Percentiles rank a stretch among this genome's conserved stretches.
These are phyloP conservation scores for Saturnispora dispora DNA, from an alignment of 805 yeast genomes.

Conservation along the genomic window DNA sequence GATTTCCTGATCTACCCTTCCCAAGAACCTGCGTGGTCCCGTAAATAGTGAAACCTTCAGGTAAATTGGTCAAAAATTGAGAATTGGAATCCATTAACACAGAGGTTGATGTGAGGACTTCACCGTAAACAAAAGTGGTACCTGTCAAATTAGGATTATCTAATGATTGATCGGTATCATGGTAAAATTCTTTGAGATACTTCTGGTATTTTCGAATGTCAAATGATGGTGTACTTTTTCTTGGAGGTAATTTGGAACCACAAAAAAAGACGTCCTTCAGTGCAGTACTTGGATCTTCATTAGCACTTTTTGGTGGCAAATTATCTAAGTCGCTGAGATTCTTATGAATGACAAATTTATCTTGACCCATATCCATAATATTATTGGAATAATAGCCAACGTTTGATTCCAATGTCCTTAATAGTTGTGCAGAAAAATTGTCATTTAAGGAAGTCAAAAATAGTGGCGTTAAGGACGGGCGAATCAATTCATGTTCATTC, in stretches of 20 bases:
- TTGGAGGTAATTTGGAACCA: slow-evolving; percentile 34
- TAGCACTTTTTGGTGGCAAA: slow-evolving; percentile 26
- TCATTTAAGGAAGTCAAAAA: slow-evolving; percentile 38
- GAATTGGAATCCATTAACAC: slow-evolving; percentile 69
- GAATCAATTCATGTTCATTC: slow-evolving; percentile 37
- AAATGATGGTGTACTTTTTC: slow-evolving; percentile 62
- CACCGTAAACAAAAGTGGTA: slow-evolving; percentile 61
- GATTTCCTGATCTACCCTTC: slow-evolving; percentile 88
- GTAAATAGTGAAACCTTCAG: slow-evolving; percentile 59
- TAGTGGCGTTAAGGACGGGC: slow-evolving; percentile 66
- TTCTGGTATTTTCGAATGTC: slow-evolving; percentile 49
- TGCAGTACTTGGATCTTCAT: slow-evolving; percentile 47
- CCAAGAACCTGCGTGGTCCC: slow-evolving; percentile 88
- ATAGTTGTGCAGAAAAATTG: slow-evolving; percentile 25
- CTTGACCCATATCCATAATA: slow-evolving; percentile 43
- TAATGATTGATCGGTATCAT: slow-evolving; percentile 13
- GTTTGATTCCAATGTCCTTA: slow-evolving; percentile 24
- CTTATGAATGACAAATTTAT: slow-evolving; percentile 44
- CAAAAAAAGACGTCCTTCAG: slow-evolving; percentile 47
- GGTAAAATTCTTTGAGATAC: slow-evolving; percentile 30
- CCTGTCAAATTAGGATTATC: slow-evolving; percentile 40
- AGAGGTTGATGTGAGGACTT: slow-evolving; percentile 84
- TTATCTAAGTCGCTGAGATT: slow-evolving; percentile 25
- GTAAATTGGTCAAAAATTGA: slow-evolving; percentile 45
- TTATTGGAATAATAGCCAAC: slow-evolving; percentile 33